A percentile compares a stretch with the other conserved stretches of the same genome.
These are phyloP conservation scores for Tulasnella sp. DNA, from an alignment of 768 basidiomycete species.

Conservation along the genomic window DNA sequence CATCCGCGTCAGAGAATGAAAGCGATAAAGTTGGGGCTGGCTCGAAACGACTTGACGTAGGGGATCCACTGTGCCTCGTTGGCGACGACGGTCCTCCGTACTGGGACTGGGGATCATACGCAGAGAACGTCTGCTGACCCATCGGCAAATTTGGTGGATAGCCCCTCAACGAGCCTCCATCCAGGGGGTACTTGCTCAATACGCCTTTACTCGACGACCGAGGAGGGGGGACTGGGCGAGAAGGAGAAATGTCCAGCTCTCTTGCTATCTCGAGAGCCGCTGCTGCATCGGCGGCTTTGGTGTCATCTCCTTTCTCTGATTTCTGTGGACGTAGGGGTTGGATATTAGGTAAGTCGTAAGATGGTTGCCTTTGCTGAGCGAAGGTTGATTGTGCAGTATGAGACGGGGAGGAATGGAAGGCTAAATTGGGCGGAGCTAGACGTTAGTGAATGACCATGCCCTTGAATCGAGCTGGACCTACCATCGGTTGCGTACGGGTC, in stretches of 20 bases:
- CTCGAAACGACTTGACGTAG: not conserved
- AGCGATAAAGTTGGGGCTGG: not conserved
- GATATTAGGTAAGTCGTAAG: not conserved
- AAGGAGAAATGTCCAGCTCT: conserved; percentile 12
- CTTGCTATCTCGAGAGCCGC: conserved; percentile 18
- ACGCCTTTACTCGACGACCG: not conserved
- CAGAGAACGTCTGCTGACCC: not conserved
- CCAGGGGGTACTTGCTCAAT: not conserved
- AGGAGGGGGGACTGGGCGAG: not conserved
- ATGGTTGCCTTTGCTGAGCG: not conserved
- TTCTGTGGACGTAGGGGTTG: not conserved
- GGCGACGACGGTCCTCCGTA: not conserved
- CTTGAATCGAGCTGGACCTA: not conserved
- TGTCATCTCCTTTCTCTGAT: not conserved
- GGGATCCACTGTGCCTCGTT: not conserved
- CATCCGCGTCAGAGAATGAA: not conserved
- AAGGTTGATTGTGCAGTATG: not conserved
- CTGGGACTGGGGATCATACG: not conserved
- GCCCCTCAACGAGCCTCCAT: not conserved
- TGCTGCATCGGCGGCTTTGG: conserved; percentile 19
- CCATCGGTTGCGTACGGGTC: conserved; percentile 18
- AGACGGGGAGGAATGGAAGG: not conserved
- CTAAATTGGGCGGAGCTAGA: not conserved
- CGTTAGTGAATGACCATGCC: not conserved
- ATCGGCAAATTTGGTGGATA: not conserved